A percentile compares a stretch with the other conserved stretches of the same genome.
phyloP scores from a whole-genome alignment of 2,329 filamentous ascomycete species.

The Pseudogymnoascus sp. region DNA sequence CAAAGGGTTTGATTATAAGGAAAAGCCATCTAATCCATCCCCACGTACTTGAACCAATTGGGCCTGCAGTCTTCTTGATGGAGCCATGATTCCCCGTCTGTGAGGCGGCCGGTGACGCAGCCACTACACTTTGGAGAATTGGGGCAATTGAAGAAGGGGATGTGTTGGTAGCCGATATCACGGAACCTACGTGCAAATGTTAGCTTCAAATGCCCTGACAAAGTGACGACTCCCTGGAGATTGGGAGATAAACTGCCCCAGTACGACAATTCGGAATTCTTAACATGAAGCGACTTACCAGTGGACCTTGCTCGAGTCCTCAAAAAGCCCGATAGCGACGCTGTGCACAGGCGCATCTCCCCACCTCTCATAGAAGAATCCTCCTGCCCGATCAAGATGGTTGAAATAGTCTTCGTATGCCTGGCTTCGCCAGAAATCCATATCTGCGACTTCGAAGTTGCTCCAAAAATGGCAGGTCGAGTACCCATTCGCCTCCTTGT shows the following conservation, averaged over 20 bases:
- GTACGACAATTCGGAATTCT: background rate
- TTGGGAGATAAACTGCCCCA: background rate
- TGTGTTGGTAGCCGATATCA: conserved; percentile 96
- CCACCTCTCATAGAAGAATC: conserved; percentile 99
- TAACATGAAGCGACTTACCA: conserved; percentile 51
- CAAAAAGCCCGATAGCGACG: conserved; percentile 84
- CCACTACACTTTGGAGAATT: conserved; percentile 90
- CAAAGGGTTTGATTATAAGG: background rate
- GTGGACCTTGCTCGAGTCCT: conserved; percentile 82
- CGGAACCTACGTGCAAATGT: conserved; percentile 63
- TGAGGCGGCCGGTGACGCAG: conserved; percentile 79
- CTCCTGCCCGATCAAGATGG: conserved; percentile 84
- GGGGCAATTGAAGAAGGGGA: conserved; percentile 97
- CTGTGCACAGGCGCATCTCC: conserved; percentile 96
- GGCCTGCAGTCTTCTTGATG: conserved; percentile 88
- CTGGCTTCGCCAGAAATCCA: conserved; percentile 86
- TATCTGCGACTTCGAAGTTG: conserved; percentile 93
- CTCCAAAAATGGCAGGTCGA: conserved; percentile 99
- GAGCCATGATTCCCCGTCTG: conserved; percentile 77
- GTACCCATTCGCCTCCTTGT: conserved; percentile 77
- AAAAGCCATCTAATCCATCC: conserved; percentile 52
- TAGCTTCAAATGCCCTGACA: background rate
- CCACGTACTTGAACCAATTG: conserved; percentile 94
- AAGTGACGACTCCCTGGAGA: background rate
- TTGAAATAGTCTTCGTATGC: conserved; percentile 94